Base-by-base conservation (phyloP, 352 stramenopile genomes). In the Phytopythium vexans region DNA sequence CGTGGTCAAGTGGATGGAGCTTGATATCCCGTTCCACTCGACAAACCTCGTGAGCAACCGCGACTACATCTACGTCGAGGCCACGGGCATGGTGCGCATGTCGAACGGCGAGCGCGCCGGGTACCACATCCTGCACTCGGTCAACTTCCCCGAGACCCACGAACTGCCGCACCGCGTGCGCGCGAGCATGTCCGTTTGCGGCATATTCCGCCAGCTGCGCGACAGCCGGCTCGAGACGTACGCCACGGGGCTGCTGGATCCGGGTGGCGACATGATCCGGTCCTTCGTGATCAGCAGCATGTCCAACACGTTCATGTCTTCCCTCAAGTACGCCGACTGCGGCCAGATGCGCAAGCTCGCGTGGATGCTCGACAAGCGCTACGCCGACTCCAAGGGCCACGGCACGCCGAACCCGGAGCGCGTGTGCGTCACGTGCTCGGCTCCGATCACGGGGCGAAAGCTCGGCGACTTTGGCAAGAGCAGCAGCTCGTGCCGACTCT, bases 31-130 rank as follows among this genome's bases (percentile, higher is more conserved):
- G 35, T 51, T 79, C 3, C 45, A 64, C 10, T 66, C 71, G 39
- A 68, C 56, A 15, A 68, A 58, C 11, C 31, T 85, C 35, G 65
- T 77, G 16, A 70, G 71, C 41, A 74, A 70, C 21, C 66, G 63
- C 12, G 66, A 75, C 32, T 72, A 68, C 35, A 57, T 74, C 2
- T 74, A 68, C 45, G 60, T 71, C 62, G 66, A 71, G 39, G 62
- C 66, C 47, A 71, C 62, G 5, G 62, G 66, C 4, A 66, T 68
- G 16, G 39, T 65, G 33, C 41, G 16, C 15, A 57, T 58, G 38
- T 52, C 64, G 4, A 68, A 68, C 31, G 66, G 66, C 10, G 53
- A 68, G n/a, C 41, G 45, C 8, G 50, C 71, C 27, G 66, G 62
- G 0, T 71, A 71, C 36, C 54, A 63, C 37, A 45, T 74, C 6